Base-by-base conservation (phyloP, 352 stramenopile species). In the Globisporangium heterothallicum region DNA sequence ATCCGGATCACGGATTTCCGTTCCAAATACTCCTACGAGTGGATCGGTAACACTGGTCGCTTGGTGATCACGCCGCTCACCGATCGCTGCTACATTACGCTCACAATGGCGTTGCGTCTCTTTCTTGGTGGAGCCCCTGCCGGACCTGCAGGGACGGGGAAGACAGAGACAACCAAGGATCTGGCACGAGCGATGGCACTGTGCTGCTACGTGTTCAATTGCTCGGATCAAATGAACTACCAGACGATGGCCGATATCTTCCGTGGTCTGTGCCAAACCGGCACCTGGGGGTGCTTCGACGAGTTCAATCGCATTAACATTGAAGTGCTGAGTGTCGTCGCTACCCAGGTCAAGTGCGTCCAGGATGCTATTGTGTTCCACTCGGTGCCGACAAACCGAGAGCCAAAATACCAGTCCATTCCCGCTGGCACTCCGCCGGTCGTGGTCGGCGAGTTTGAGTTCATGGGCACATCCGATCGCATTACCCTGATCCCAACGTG, bases 1-100 rank as follows among this genome's bases (percentile, higher is more conserved):
- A 97, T 98, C 32, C 90, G 91, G 14, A 98, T 98, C 64, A 97
- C 88, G 10, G 94, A 98, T 64, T 98, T 98, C 58, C 76, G 86
- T 0, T 97, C 88, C 57, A 98, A 98, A 49, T 94, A 94, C 45
- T 93, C 79, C 42, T 94, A 94, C 62, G 84, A 94, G 51, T 92
- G 79, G 80, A 91, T 93, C 41, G 84, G 84, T 10, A 94, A 94
- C 58, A 92, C 81, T 8, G 89, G 92, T 29, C 88, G 93, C 6
- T 72, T 98, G 14, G 93, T 98, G 46, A 98, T 98, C 64, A 98
- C 94, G 5, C 93, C 94, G 19, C 70, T 98, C 5, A 98, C 94
- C 3, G 94, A 98, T 78, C 84, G 94, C 14, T 98, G 94, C 64
- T 98, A 98, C 65, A 98, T 98, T 53, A 98, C 94, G 8, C 63